Conservation (phyloP, 2,329 filamentous ascomycete species). For the Diaporthe caulivora region DNA sequence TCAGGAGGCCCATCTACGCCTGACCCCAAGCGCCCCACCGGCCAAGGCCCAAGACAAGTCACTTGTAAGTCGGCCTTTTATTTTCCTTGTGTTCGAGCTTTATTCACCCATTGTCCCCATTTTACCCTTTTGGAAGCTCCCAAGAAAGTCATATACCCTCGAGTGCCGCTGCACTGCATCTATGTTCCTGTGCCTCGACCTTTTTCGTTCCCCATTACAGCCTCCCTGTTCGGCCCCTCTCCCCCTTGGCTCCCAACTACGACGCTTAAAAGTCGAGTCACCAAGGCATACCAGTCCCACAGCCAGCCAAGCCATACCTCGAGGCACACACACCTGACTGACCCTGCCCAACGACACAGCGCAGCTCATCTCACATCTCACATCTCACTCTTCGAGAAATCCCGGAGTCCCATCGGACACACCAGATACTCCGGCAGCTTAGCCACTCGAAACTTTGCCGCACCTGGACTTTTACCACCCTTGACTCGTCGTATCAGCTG, state of each 20-base stretch:
- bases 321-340: slow-evolving; percentile 34
- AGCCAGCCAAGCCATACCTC: slow-evolving; percentile 39
- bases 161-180: slow-evolving; percentile 31
- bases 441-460: slow-evolving; percentile 28
- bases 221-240: slow-evolving; percentile 23
- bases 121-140: slow-evolving; percentile 15
- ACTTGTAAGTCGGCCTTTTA: slow-evolving; percentile 35
- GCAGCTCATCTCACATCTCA: slow-evolving; percentile 18
- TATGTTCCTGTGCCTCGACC: slow-evolving; percentile 26
- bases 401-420: slow-evolving; percentile 1
- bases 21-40: slow-evolving; percentile 35
- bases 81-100: slow-evolving; percentile 16
- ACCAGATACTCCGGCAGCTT: slow-evolving; percentile 12
- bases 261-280: slow-evolving; percentile 20
- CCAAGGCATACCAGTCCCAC: slow-evolving; percentile 27
- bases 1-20: slow-evolving; percentile 40
- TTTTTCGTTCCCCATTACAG: slow-evolving; percentile 32
- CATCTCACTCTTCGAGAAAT: slow-evolving; percentile 14
- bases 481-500: slow-evolving; percentile 31
- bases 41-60: slow-evolving; percentile 33
- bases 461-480: slow-evolving; percentile 23
- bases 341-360: slow-evolving; percentile 26
- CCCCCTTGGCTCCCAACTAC: slow-evolving; percentile 29
- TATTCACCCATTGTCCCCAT: slow-evolving; percentile 23
- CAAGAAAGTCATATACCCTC: slow-evolving; percentile 38